Evolutionary conservation across 345 rosid genomes (phyloP).

Genomic region (Syzygium grande): DNA sequence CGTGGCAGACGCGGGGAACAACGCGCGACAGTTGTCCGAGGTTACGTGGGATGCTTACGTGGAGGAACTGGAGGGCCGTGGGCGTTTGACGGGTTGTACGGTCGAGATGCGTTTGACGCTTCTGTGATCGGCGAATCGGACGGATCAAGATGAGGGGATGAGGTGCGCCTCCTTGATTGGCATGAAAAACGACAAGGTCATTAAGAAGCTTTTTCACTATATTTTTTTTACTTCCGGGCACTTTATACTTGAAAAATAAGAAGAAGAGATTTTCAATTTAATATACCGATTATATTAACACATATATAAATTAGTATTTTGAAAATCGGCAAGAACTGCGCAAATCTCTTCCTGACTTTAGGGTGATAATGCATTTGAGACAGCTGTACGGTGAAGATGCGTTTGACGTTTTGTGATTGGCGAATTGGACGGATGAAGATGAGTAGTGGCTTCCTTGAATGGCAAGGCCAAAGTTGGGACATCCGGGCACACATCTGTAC

Average conservation of each 20-base stretch:
- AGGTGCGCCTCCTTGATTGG: background rate
- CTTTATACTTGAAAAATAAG: background rate
- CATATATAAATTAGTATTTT: too few relatives aligned
- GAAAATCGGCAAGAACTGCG: too few relatives aligned
- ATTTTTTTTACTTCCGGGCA: background rate
- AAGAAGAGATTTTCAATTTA: background rate
- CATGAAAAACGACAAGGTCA: background rate
- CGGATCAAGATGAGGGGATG: background rate
- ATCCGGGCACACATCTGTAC: background rate
- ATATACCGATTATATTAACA: background rate
- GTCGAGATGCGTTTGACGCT: background rate
- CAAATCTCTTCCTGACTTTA: too few relatives aligned
- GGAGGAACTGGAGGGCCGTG: background rate
- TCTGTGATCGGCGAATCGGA: background rate
- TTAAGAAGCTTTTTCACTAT: background rate
- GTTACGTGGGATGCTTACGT: background rate
- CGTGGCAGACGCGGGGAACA: background rate
- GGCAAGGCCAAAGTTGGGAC: background rate
- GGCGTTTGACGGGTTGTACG: background rate
- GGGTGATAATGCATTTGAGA: too few relatives aligned
- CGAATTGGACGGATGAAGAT: background rate
- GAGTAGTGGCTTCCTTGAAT: background rate
- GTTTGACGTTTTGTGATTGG: background rate
- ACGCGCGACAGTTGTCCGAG: background rate
- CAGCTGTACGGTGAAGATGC: background rate